A percentile compares a stretch with the other conserved stretches of the same genome.
Evolutionary conservation across 2,329 filamentous ascomycete genomes (phyloP).

Genomic region (Cyphellophora attinorum): DNA sequence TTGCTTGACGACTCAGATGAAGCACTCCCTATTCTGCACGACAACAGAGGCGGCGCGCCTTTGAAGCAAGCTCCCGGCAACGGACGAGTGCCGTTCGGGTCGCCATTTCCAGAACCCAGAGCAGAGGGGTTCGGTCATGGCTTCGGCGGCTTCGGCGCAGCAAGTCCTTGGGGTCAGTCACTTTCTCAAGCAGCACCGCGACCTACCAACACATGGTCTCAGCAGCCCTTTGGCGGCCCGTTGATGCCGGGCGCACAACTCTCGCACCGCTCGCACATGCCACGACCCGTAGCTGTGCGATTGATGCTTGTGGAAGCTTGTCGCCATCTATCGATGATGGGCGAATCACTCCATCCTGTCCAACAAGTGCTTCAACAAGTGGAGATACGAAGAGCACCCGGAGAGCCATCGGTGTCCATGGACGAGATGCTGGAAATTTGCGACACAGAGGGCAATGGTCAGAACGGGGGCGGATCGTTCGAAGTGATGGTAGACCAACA

Average conservation of each 20-base stretch:
- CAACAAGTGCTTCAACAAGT: conserved; percentile 54
- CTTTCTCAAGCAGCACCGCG: conserved; percentile 10
- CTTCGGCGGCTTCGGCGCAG: conserved; percentile 13
- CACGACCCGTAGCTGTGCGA: conserved; percentile 60
- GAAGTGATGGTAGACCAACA: conserved; percentile 49
- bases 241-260: conserved; percentile 26
- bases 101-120: conserved; percentile 15
- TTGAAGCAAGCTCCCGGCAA: conserved; percentile 45
- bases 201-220: conserved; percentile 27
- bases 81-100: conserved; percentile 30
- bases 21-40: conserved; percentile 38
- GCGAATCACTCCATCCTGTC: conserved; percentile 62
- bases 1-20: conserved; percentile 68
- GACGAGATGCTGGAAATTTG: conserved; percentile 73
- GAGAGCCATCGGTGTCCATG: conserved; percentile 46
- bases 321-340: conserved; percentile 45
- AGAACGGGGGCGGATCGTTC: conserved; percentile 88
- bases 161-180: conserved; percentile 7
- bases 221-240: conserved; percentile 34
- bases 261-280: conserved; percentile 41
- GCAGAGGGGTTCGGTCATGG: conserved; percentile 14
- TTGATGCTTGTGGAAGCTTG: conserved; percentile 70
- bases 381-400: conserved; percentile 52
- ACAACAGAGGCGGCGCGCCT: conserved; percentile 28
- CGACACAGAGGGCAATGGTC: conserved; percentile 77